phyloP scores from a whole-genome alignment of 768 basidiomycete species.

The Mycena galopus region DNA sequence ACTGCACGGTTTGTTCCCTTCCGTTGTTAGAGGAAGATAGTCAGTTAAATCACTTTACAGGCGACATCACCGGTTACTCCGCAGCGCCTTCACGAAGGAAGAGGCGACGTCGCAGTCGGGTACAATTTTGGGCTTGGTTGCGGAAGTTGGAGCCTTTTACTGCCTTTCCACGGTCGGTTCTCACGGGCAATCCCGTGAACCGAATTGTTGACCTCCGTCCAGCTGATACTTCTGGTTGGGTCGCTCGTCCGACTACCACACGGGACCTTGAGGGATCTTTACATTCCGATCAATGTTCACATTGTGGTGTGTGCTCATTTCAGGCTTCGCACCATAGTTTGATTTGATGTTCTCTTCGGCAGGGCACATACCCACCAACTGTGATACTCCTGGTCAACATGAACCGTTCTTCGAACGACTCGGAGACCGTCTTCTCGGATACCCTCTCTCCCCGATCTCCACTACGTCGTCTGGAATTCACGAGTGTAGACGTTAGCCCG shows the following conservation, averaged over 20 bases:
- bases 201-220: neutral
- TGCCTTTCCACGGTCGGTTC: neutral
- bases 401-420: neutral
- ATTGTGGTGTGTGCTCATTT: neutral
- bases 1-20: neutral
- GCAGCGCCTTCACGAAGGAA: neutral
- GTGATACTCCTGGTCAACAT: constrained; percentile 1
- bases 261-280: neutral
- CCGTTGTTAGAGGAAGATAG: neutral
- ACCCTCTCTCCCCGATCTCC: neutral
- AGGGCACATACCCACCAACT: neutral
- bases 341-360: neutral
- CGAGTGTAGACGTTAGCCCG: neutral
- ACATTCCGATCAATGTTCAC: neutral
- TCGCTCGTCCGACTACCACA: neutral
- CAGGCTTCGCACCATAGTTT: neutral
- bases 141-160: neutral
- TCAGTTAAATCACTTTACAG: neutral
- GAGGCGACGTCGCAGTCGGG: neutral
- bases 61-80: neutral
- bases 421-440: neutral
- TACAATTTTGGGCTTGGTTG: neutral
- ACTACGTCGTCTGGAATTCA: neutral
- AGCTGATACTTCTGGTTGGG: neutral
- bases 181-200: neutral